Percentiles rank a stretch among this genome's conserved stretches.
phyloP scores from a whole-genome alignment of 2,329 filamentous ascomycete species.

The Allantophomopsis cytisporea region DNA sequence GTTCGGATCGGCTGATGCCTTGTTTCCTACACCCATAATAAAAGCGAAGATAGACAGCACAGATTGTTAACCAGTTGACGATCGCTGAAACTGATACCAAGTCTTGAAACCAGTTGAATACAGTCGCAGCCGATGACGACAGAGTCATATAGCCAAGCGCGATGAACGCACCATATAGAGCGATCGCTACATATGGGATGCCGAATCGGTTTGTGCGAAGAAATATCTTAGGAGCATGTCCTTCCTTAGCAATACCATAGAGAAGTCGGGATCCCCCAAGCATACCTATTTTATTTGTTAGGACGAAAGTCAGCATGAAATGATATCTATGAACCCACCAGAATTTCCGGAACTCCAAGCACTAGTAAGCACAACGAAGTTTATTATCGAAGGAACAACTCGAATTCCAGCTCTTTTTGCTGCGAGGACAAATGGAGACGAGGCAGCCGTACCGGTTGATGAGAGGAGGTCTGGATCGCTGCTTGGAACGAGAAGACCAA shows the following conservation, averaged over 20 bases:
- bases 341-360: slow-evolving; percentile 59
- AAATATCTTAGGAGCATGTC: slow-evolving; percentile 42
- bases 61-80: slow-evolving; percentile 59
- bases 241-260: slow-evolving; percentile 41
- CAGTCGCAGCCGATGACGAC: slow-evolving; percentile 60
- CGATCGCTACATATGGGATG: slow-evolving; percentile 51
- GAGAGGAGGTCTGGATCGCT: slow-evolving; percentile 40
- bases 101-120: slow-evolving; percentile 54
- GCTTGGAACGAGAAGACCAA: slow-evolving; percentile 32
- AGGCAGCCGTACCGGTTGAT: slow-evolving; percentile 27
- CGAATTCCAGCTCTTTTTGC: slow-evolving; percentile 52
- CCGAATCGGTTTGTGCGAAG: slow-evolving; percentile 34
- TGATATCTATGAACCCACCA: slow-evolving; percentile 40
- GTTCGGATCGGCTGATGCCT: slow-evolving; percentile 47
- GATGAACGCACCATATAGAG: slow-evolving; percentile 47
- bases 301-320: slow-evolving; percentile 51
- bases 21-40: slow-evolving; percentile 56
- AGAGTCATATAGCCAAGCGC: slow-evolving; percentile 54
- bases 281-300: slow-evolving; percentile 62
- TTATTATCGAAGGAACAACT: slow-evolving; percentile 59
- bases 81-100: slow-evolving; percentile 61
- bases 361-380: slow-evolving; percentile 62
- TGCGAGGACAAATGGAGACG: slow-evolving; percentile 58
- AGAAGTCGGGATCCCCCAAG: slow-evolving; percentile 41
- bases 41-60: slow-evolving; percentile 60